Conservation (phyloP, 108 stramenopile genomes). For the Fistulifera solaris region DNA sequence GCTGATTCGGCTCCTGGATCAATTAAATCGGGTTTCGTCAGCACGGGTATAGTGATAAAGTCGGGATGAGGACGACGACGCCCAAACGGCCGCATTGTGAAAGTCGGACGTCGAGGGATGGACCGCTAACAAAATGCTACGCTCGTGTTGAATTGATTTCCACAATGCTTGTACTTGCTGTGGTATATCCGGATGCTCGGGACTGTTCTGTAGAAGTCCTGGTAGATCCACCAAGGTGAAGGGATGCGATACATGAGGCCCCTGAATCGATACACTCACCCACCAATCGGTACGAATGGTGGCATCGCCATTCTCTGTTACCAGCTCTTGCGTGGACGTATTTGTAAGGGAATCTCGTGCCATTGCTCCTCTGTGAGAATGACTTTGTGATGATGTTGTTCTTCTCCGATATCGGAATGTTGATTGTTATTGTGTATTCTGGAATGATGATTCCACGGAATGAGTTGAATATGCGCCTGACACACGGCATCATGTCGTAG, state of each 20-base stretch:
- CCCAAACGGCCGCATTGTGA: slow-evolving; percentile 74
- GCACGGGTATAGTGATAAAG: slow-evolving; percentile 71
- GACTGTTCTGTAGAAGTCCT: slow-evolving; percentile 66
- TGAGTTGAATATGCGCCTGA: slow-evolving; percentile 5
- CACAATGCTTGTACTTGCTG: slow-evolving; percentile 38
- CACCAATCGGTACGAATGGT: too few species aligned
- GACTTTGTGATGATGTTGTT: slow-evolving; percentile 4
- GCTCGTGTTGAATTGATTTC: slow-evolving; percentile 50
- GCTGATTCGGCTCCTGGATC: slow-evolving; percentile 47
- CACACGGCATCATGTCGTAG: slow-evolving; percentile 1
- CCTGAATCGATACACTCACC: too few species aligned
- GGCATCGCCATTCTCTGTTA: too few species aligned
- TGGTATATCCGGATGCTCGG: slow-evolving; percentile 13
- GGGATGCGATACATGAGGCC: slow-evolving; percentile 19
- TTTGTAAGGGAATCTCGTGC: slow-evolving; percentile 20
- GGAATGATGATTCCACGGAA: slow-evolving; percentile 15
- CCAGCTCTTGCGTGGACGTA: slow-evolving; percentile 35
- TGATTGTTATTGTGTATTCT: slow-evolving; percentile 2
- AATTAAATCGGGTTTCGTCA: slow-evolving; percentile 88
- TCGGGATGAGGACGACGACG: slow-evolving; percentile 48
- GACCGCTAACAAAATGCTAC: slow-evolving; percentile 71
- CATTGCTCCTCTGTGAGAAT: slow-evolving; percentile 22
- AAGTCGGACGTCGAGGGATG: slow-evolving; percentile 78
- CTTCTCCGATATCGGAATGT: slow-evolving; percentile 14
- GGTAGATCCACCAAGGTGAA: slow-evolving; percentile 87